Evolutionary conservation across 1,284 basidiomycete species (phyloP), one percentile per base, ranked within the genome.

Genomic region (Sporisorium exsertum): DNA sequence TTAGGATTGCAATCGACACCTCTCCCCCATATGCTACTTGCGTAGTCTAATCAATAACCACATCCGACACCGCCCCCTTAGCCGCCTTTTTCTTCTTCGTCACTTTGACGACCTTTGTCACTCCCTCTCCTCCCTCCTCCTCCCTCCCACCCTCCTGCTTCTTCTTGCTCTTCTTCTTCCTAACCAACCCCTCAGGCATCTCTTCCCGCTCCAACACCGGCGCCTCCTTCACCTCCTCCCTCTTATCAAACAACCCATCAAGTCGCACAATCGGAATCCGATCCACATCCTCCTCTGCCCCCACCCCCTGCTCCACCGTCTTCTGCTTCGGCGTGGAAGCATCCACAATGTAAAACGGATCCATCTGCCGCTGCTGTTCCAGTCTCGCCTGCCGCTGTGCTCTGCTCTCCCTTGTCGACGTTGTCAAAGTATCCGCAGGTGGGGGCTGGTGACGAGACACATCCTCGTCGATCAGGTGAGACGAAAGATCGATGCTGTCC

Each of bases 181-280:
- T 57, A 18, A 35, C 27, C 5, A 26, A 26, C 0, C 37, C 29
- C 26, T 72, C 75, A 2, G 76, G 76, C 72, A 75, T 75, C 29
- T 78, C 76, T 40, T 78, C 76, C 33, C 57, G 24, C 37, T 78
- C 76, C 53, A 78, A 54, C 22, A 75, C 63, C 20, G 52, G 69
- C 22, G 69, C 43, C 10, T 35, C 43, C 37, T 27, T 29, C 29
- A 26, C 27, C 35, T 26, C 18, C 29, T 24, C 50, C 42, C 12
- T 50, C 26, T 45, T 33, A n/a, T 16, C 37, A 3, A 43, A 49
- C 47, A 18, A 32, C 10, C 33, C 32, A 63, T 77, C 68, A 12
- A 83, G 63, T n/a, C 76, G 63, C 24, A 84, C 81, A 43, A 84
- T 82, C 6, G 82, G 82, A 7, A 84, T 78, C 15, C 52, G 42